Evolutionary conservation across 2,329 filamentous ascomycete species (phyloP).

Genomic region (Rutstroemia sydowiana): DNA sequence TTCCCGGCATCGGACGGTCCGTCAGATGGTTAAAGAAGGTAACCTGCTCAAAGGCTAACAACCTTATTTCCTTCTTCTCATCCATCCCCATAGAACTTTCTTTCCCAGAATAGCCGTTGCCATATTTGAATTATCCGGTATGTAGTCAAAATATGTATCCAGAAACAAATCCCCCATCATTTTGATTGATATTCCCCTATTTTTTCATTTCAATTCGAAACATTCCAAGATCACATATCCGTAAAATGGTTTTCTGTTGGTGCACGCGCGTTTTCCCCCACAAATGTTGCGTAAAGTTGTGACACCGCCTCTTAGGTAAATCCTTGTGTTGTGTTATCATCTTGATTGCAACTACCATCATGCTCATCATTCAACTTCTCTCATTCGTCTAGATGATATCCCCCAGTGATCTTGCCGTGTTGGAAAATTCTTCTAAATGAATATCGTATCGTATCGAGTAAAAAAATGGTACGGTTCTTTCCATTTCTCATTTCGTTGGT

Average conservation of each 20-base stretch:
- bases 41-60: neutral
- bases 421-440: too few species aligned
- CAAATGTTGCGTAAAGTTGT: neutral
- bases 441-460: too few species aligned
- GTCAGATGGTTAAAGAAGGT: neutral
- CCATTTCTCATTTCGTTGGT: neutral
- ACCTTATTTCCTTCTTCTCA: neutral
- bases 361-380: neutral
- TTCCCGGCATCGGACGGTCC: conserved; percentile 1
- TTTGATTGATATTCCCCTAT: neutral
- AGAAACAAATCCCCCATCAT: neutral
- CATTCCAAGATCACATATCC: neutral
- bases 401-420: too few species aligned
- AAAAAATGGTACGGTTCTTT: neutral
- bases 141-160: neutral
- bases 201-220: neutral
- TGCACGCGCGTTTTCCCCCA: conserved; percentile 8
- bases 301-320: neutral
- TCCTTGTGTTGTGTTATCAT: neutral
- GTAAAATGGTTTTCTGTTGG: neutral
- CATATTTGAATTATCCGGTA: neutral
- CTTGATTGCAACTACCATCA: neutral
- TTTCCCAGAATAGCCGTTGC: neutral
- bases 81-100: neutral
- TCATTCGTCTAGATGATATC: neutral